Base-by-base conservation (phyloP, 228 moss, liverwort and hornwort genomes). In the Sphagnum fallax region DNA sequence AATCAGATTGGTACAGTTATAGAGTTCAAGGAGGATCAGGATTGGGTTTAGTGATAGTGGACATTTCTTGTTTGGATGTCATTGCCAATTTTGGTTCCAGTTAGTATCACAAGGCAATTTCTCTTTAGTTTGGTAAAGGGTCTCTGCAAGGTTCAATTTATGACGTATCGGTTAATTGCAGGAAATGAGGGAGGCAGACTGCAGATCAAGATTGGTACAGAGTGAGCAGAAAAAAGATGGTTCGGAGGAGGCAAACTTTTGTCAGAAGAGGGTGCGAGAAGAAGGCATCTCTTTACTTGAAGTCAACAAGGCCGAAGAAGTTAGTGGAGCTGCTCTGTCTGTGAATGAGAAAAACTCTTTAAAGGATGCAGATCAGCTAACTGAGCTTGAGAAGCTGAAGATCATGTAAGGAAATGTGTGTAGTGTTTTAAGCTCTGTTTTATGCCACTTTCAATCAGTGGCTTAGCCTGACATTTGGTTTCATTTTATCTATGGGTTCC, bases 251-350 rank as follows among this genome's bases (percentile, higher is more conserved):
- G 76, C 70, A 50, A 80, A 70, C 67, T 51, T 71, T 61, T 67
- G 76, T 63, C 80, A 74, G 67, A 87, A 80, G 72, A 81, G 83
- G 76, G 10, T 64, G 60, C 76, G 80, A 51, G 80, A 83, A 73
- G 87, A 87, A 78, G 87, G 87, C 75, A 82, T 83, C 60, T 87
- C 87, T 66, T 87, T 82, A 5, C 76, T 83, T 16, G 80, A 83
- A 67, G 72, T 68, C 58, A 70, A 71, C 53, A 80, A 83, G 60
- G 74, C 66, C 2, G 67, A 61, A 16, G 80, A 87, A 72, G 74
- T 78, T 78, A 49, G 49, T 10, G 48, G 47, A 65, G 80, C 66
- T 75, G 70, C 83, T 72, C 65, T 74, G 11, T 60, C 61, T 55
- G 80, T 74, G 6, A 83, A 80, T 68, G 83, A 83, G 83, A 81